Evolutionary conservation across 257 asterid genomes (phyloP), one percentile per base, ranked within the genome.

Genomic region (Linaria vulgaris): DNA sequence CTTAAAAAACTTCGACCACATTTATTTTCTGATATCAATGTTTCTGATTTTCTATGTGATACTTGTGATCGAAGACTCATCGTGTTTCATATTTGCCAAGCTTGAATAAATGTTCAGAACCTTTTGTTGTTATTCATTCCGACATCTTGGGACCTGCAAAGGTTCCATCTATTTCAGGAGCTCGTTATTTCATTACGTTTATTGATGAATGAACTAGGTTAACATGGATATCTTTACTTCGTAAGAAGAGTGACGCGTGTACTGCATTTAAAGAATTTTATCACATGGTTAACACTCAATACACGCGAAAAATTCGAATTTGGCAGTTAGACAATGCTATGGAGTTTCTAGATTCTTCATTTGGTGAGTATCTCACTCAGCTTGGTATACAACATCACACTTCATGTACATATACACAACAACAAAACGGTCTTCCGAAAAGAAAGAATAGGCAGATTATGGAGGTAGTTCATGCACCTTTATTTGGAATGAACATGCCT

Each of bases 141-240:
- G 62, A 64, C 20, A 21, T 56, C 2, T 71, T 25, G 57, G 66
- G 66, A 1, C 70, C 55, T 24, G 17, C 63, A 38, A 13, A 11
- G 2, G 17, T 64, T 27, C 23, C 50, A 9, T 46, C 67, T 10
- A 12, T 56, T n/a, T 55, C 22, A 0, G 41, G 19, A 0, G 21
- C 56, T 50, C 31, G 4, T 9, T 68, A 39, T 2, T 59, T 68
- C 60, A 24, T 59, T 2, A 49, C 56, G 0, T 69, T 71, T 41
- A 71, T 57, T 34, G 61, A 71, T 65, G 72, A 65, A 49, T 64
- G 68, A 12, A 61, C 60, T 0, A 5, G 64, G 0, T 41, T 61
- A 48, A 45, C 23, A 0, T 53, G 69, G 69, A 8, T 70, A 12
- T 70, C 69, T 5, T 21, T 62, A 0, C 64, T 62, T 1, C 17